Evolutionary conservation across 2,329 filamentous ascomycete species (phyloP), one percentile per base, ranked within the genome.

Genomic region (Atkinsonella hypoxylon): DNA sequence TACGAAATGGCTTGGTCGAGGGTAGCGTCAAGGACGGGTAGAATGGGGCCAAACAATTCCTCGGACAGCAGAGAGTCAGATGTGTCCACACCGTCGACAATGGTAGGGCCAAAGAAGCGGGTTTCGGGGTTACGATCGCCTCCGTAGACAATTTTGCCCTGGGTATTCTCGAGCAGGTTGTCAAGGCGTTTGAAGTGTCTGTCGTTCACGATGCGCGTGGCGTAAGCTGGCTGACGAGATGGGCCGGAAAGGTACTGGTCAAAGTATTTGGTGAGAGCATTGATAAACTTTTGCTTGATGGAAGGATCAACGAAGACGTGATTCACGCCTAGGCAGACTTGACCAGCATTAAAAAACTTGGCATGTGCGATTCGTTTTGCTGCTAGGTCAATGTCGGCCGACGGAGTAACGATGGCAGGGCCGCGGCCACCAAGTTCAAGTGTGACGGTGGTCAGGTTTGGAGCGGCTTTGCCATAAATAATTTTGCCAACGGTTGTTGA

Each of bases 341-440:
- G 61, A 6, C 71, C 73, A 0, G 67, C 64, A 49, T 72, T 70
- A 5, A 64, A 51, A 49, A 68, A 69, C 57, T 75, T 76, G 32
- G 64, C 60, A 44, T 58, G 62, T 1, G 69, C 67, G 32, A 75
- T 67, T 17, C 70, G 62, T 51, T 69, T 71, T 1, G 72, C 71
- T 0, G 70, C 64, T 3, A 67, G 58, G 38, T 72, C 65, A 1
- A 74, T 51, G 54, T 75, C 59, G 2, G 72, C 71, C 1, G 58
- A 61, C 18, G 60, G 55, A 1, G 63, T 66, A 6, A 75, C 66
- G 46, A 75, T 70, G 12, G 66, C 70, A 2, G 72, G 72, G 12
- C 61, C 65, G 52, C 70, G 68, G 13, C 72, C 73, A 7, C 72
- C 72, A 1, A 76, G 59, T 53, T 76, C 72, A 2, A 75, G 61